Percentiles rank a stretch among this genome's conserved stretches.
Evolutionary conservation across 768 basidiomycete genomes (phyloP).

Genomic region (Gloeophyllum trabeum): DNA sequence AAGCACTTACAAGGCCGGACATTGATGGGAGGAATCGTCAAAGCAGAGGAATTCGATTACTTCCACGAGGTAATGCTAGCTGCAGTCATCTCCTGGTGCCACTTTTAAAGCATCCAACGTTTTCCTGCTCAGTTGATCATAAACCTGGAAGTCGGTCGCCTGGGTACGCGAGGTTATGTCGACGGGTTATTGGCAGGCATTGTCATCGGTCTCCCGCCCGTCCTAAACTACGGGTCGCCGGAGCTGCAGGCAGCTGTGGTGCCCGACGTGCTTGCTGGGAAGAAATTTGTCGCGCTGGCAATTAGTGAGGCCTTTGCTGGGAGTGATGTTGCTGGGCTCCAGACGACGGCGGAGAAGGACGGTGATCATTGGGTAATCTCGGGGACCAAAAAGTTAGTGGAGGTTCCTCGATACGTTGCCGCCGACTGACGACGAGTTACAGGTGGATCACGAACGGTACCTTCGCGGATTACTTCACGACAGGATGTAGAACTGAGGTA

Average conservation of each 20-base stretch:
- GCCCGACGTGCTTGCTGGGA: slow-evolving; percentile 62
- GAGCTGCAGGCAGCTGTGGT: slow-evolving; percentile 63
- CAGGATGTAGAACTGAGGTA: slow-evolving; percentile 63
- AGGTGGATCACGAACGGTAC: slow-evolving; percentile 88
- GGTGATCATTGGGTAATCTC: slow-evolving; percentile 83
- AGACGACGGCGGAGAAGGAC: slow-evolving; percentile 77
- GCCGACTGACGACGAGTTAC: slow-evolving; percentile 20
- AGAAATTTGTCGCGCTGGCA: slow-evolving; percentile 82
- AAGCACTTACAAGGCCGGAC: slow-evolving; percentile 74
- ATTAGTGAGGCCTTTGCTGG: slow-evolving; percentile 93
- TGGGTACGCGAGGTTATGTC: slow-evolving; percentile 78
- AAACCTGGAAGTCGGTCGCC: slow-evolving; percentile 72
- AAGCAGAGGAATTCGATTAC: slow-evolving; percentile 84
- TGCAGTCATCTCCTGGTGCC: no score
- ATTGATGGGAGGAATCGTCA: slow-evolving; percentile 65
- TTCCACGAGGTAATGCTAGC: slow-evolving; percentile 68
- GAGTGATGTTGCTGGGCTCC: slow-evolving; percentile 75
- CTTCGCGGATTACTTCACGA: slow-evolving; percentile 80
- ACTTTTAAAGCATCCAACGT: no score
- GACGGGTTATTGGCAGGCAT: slow-evolving; percentile 76
- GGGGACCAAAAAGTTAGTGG: slow-evolving; percentile 80
- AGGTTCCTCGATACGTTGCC: neutral
- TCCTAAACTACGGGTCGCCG: slow-evolving; percentile 79
- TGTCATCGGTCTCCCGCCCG: slow-evolving; percentile 83
- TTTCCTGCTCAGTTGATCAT: slow-evolving; percentile 46